Percentiles rank a stretch among this genome's conserved stretches.
phyloP scores from a whole-genome alignment of 495 filamentous ascomycete species.

The Xylaria venustula region DNA sequence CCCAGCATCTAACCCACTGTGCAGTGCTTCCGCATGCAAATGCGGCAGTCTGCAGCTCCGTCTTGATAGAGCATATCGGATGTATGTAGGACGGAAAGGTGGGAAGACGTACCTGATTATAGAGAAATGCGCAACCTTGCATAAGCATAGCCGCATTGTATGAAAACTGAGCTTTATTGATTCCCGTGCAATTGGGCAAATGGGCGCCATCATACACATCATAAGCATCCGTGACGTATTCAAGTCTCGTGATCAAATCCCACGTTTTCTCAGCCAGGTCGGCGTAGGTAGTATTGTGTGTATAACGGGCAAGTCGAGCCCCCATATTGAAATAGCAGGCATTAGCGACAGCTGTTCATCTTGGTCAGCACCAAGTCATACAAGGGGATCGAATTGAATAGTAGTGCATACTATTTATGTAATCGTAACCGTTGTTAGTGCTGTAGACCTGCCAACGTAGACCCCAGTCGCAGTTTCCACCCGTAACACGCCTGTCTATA shows the following conservation, averaged over 20 bases:
- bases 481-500: slow-evolving; percentile 58
- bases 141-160: slow-evolving; percentile 62
- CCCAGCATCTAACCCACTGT: no score
- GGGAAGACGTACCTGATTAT: slow-evolving; percentile 47
- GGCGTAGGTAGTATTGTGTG: slow-evolving; percentile 58
- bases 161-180: slow-evolving; percentile 48
- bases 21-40: no score
- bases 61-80: no score
- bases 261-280: slow-evolving; percentile 60
- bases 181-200: slow-evolving; percentile 35
- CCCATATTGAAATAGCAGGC: slow-evolving; percentile 64
- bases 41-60: no score
- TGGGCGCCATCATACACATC: slow-evolving; percentile 52
- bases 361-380: background rate
- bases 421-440: slow-evolving; percentile 70
- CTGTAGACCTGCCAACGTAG: slow-evolving; percentile 77
- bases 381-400: background rate
- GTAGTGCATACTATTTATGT: slow-evolving; percentile 63
- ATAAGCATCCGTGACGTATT: slow-evolving; percentile 39
- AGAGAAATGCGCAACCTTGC: slow-evolving; percentile 56
- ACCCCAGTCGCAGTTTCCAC: slow-evolving; percentile 63
- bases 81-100: no score
- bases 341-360: slow-evolving; percentile 45
- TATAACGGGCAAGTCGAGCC: slow-evolving; percentile 59
- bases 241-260: slow-evolving; percentile 48